A percentile compares a stretch with the other conserved stretches of the same genome.
Conservation (phyloP, 1,139 yeast genomes). For the Candida albicans region DNA sequence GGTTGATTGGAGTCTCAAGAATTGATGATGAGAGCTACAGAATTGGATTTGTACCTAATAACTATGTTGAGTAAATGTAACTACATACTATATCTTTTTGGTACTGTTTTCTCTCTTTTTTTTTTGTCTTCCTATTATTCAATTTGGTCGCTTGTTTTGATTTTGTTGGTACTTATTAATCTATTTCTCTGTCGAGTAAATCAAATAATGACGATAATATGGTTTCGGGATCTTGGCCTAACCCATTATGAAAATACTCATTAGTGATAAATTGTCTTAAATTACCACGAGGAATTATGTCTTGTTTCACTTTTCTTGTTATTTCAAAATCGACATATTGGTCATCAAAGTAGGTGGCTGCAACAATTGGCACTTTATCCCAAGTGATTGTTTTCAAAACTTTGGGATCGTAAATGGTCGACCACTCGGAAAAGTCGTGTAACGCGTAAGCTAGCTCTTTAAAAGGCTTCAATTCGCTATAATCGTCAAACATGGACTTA, state of each 20-base stretch:
- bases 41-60: constrained; percentile 44
- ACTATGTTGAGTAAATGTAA: constrained; percentile 21
- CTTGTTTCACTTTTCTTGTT: constrained; percentile 33
- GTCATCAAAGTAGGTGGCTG: constrained; percentile 51
- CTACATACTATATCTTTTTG: background rate
- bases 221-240: constrained; percentile 41
- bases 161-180: constrained; percentile 23
- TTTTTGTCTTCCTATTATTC: too few relatives aligned
- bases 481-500: constrained; percentile 51
- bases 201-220: constrained; percentile 42
- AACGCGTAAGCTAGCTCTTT: constrained; percentile 42
- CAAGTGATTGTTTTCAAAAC: constrained; percentile 28
- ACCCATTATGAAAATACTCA: constrained; percentile 55
- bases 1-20: constrained; percentile 35
- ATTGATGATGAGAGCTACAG: constrained; percentile 20
- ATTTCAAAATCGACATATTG: constrained; percentile 54
- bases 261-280: constrained; percentile 46
- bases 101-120: background rate
- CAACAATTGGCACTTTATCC: constrained; percentile 49
- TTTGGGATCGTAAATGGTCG: constrained; percentile 38
- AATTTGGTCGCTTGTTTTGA: background rate
- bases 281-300: constrained; percentile 33
- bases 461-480: constrained; percentile 40
- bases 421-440: constrained; percentile 44
- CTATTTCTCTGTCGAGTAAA: constrained; percentile 45